Evolutionary conservation across 768 basidiomycete genomes (phyloP).

Genomic region (Amanita rubescens): DNA sequence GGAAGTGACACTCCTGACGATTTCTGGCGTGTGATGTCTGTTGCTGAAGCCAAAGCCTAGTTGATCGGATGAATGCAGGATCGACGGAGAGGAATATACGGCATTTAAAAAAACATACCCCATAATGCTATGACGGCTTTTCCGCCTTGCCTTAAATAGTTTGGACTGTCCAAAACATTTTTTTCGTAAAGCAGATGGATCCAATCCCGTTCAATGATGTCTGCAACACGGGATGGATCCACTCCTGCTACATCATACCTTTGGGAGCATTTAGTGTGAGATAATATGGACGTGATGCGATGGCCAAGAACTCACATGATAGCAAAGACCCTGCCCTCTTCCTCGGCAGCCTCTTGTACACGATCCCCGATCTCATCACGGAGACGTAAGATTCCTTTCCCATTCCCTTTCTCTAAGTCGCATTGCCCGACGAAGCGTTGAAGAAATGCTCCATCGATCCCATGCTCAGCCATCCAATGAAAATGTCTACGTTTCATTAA

Average conservation of each 20-base stretch:
- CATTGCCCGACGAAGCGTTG: conserved; percentile 72
- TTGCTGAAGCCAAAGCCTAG: conserved; percentile 64
- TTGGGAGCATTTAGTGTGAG: not conserved
- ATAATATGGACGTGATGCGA: not conserved
- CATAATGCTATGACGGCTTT: conserved; percentile 68
- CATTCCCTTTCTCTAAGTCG: conserved; percentile 45
- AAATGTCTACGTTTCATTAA: conserved; percentile 43
- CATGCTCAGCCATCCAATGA: conserved; percentile 78
- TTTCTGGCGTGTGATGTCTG: conserved; percentile 52
- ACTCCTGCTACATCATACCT: conserved; percentile 86
- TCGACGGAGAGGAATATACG: not conserved
- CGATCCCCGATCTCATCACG: conserved; percentile 70
- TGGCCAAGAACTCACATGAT: conserved; percentile 56
- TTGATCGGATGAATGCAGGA: conserved; percentile 3
- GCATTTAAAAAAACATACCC: conserved; percentile 35
- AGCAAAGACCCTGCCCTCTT: conserved; percentile 73
- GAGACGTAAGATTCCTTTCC: conserved; percentile 51
- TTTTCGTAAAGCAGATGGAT: conserved; percentile 56
- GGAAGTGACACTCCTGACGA: conserved; percentile 44
- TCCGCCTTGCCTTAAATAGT: conserved; percentile 64
- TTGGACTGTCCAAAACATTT: conserved; percentile 60
- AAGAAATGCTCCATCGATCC: conserved; percentile 74
- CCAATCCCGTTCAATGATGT: conserved; percentile 68
- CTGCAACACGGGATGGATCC: conserved; percentile 59
- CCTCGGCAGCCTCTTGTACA: conserved; percentile 72